Base-by-base conservation (phyloP, 2,329 filamentous ascomycete genomes). In the Ramichloridium luteum region DNA sequence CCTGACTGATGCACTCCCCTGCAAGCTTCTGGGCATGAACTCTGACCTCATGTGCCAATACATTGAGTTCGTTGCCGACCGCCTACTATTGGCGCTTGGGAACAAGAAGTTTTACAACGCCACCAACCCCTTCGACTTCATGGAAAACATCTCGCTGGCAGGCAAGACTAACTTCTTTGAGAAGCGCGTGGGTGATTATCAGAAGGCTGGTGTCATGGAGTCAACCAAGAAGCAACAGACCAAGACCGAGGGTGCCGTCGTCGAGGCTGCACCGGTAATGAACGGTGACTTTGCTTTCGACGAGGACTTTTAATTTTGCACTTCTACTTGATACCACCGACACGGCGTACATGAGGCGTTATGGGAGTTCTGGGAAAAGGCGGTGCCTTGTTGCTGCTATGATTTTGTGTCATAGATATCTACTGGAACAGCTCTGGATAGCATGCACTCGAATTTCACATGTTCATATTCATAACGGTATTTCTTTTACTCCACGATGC, bases 81-180 rank as follows among this genome's bases (percentile, higher is more conserved):
- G 90, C 50, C 79, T 98, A 20, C 74, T 98, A 20, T 68, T 96
- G 37, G 78, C 90, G 17, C 80, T 98, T 28, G 90, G 90, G 53
- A 94, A 94, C 62, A 73, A 81, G 50, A 96, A 94, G 72, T 70
- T 81, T 51, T 98, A 93, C 75, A 82, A 90, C 56, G 69, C 80
- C 15, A 74, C 78, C 59, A 98, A 98, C 68, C 90, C 90, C 57
- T 98, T 98, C 59, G 90, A 98, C 71, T 98, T 98, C 64, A 98
- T 98, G 90, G 90, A 98, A 73, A 94, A 93, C 66, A 98, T 98
- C 62, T 96, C 90, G 13, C 74, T 98, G 8, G 83, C 85, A 31
- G 90, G 90, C 63, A 98, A 98, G 81, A 98, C 90, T 59, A 98
- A 98, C 77, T 98, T 98, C 75, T 98, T 98, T 60, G 90, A 98